Base-by-base conservation (phyloP, 2,329 filamentous ascomycete species). In the Hymenoscyphus occultus region DNA sequence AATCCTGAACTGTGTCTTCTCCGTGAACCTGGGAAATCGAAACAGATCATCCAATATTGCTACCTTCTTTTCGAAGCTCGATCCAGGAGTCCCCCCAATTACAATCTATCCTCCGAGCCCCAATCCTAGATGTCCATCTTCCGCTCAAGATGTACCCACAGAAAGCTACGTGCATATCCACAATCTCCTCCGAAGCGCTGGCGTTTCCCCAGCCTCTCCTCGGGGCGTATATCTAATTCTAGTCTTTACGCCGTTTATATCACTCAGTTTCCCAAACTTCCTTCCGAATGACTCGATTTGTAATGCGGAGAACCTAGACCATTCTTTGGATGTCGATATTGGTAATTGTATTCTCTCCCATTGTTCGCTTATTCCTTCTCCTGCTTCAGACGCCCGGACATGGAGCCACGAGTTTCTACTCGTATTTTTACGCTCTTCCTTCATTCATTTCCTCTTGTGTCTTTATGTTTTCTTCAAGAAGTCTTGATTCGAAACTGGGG, bases 171-270 rank as follows among this genome's bases (percentile, higher is more conserved):
- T 51, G 45, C 45, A 22, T 51, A n/a, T 51, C 45, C 45, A 22
- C 45, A 28, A 10, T 51, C 19, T 51, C 22, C 19, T n/a, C 22
- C 45, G 22, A 19, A 51, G 12, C 19, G 22, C 45, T 22, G 12
- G 4, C 10, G 10, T 12, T 4, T 1, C 22, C 45, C 10, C 45
- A 51, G 4, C 10, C 12, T 12, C 19, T 3, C 22, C 45, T 22
- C 45, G 45, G 45, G 12, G 19, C 22, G 19, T 10, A 12, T 19
- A 28, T 51, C 45, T 51, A 22, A 12, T 51, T 51, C 45, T 22
- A 51, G 45, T 22, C 45, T 51, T 16, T 51, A 51, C n/a, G n/a
- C 45, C 45, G 45, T 51, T 51, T 51, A 51, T 51, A 51, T 51
- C 19, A 22, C 45, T 51, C 45, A 51, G 10, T 28, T 12, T 10